phyloP scores from a whole-genome alignment of 2,329 filamentous ascomycete species.

The Emmonsiellopsis sp. region DNA sequence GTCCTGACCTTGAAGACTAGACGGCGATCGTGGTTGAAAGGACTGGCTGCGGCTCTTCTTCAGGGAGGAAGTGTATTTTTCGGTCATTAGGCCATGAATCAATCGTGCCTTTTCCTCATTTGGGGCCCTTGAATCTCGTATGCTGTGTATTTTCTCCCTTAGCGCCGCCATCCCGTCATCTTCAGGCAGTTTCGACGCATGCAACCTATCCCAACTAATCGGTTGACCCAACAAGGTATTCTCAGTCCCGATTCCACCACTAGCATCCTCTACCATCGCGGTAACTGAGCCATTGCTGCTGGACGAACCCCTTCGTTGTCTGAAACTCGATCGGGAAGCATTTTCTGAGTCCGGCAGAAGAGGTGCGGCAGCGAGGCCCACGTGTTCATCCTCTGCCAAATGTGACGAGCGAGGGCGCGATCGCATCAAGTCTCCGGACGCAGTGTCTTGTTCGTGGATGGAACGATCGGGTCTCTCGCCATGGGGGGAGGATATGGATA shows the following conservation, averaged over 20 bases:
- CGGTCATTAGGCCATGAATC: slow-evolving; percentile 62
- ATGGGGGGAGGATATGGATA: no score
- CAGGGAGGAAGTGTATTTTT: slow-evolving; percentile 50
- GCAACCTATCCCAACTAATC: slow-evolving; percentile 11
- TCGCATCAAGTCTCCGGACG: no score
- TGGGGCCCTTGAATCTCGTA: slow-evolving; percentile 53
- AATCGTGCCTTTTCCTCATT: slow-evolving; percentile 58
- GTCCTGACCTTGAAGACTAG: slow-evolving; percentile 17
- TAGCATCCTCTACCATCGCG: not conserved
- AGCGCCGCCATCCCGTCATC: slow-evolving; percentile 69
- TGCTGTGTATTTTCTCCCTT: slow-evolving; percentile 56
- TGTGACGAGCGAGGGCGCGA: no score
- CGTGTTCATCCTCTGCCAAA: no score
- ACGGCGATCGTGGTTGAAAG: slow-evolving; percentile 15
- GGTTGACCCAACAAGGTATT: not conserved
- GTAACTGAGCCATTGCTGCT: no score
- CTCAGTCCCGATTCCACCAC: not conserved
- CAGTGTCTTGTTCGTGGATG: no score
- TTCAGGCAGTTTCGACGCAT: slow-evolving; percentile 46
- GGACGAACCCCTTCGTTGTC: no score
- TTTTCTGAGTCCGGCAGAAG: no score
- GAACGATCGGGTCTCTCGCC: no score
- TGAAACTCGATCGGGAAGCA: no score
- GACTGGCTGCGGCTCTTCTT: slow-evolving; percentile 17
- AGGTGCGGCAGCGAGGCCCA: no score